Evolutionary conservation across 306 rosid genomes (phyloP), one percentile per base, ranked within the genome.

Genomic region (Begonia loranthoides): DNA sequence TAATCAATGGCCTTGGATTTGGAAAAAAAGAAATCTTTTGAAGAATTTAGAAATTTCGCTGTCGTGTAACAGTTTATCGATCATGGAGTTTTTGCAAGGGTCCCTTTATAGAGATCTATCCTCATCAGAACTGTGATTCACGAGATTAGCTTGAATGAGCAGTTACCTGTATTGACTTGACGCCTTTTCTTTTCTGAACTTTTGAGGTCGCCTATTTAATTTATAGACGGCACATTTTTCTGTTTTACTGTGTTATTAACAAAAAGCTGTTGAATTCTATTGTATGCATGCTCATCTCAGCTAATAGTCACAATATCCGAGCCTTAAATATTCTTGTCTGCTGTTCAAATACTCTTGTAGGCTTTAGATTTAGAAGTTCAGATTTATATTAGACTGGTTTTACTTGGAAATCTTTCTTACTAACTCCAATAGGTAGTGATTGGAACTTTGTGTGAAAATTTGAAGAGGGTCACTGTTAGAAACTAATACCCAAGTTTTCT

Each of bases 121-220:
- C 54, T 67, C 66, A 10, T 60, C 48, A 70, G 63, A 49, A 78
- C 95, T 75, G 86, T 90, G 99, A 80, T 68, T 82, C 99, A 85
- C 82, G 78, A 60, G 94, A 65, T 75, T 66, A 59, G 62, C 76
- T 68, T 75, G 87, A 74, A 77, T 59, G 54, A 76, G 60, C 62
- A 68, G 94, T 74, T 78, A 81, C 69, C 59, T 76, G 61, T 76
- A 76, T 64, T 73, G 72, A 86, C 82, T 82, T 56, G 67, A 55
- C 16, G 58, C 41, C 68, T 70, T 52, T 70, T 63, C 63, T 61
- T 60, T 58, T 64, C 65, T 58, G 15, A 36, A 50, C 77, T 62
- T 75, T 28, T 28, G 34, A 28, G 34, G 34, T 28, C 2, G 34
- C 34, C 34, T 28, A 28, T 28, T 28, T 28, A 28, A 28, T 28